These are phyloP conservation scores for Moelleriella libera DNA, from an alignment of 2,329 filamentous ascomycete species.

Conservation along the genomic window DNA sequence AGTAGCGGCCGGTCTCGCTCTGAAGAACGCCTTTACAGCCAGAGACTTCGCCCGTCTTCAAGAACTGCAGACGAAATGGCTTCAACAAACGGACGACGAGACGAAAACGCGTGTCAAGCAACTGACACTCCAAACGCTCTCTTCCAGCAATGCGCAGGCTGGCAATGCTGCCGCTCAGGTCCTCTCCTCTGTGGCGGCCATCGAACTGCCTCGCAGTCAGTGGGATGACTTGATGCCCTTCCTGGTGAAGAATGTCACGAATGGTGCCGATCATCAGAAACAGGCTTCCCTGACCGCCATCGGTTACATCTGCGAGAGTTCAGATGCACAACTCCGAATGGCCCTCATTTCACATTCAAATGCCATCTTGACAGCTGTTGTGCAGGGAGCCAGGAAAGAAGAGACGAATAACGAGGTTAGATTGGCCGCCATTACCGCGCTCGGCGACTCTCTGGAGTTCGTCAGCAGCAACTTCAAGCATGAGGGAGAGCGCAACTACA, in stretches of 20 bases:
- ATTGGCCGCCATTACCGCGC: constrained; percentile 79
- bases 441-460: constrained; percentile 94
- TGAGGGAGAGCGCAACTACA: constrained; percentile 98
- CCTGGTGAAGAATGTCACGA: constrained; percentile 85
- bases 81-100: constrained; percentile 63
- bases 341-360: constrained; percentile 81
- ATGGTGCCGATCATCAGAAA: constrained; percentile 77
- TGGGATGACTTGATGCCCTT: constrained; percentile 85
- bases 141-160: constrained; percentile 65
- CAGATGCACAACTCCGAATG: constrained; percentile 73
- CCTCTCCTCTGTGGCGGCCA: constrained; percentile 84
- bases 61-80: constrained; percentile 88
- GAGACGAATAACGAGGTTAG: constrained; percentile 86
- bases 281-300: constrained; percentile 92
- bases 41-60: constrained; percentile 79
- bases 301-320: constrained; percentile 94
- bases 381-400: constrained; percentile 94
- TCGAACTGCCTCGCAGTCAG: constrained; percentile 85
- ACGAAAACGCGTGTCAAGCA: constrained; percentile 83
- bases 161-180: constrained; percentile 88
- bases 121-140: constrained; percentile 75
- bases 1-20: constrained; percentile 84
- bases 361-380: constrained; percentile 91
- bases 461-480: constrained; percentile 98
- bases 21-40: constrained; percentile 96